Conservation (phyloP, 345 rosid genomes). For the Garcia nutans region DNA sequence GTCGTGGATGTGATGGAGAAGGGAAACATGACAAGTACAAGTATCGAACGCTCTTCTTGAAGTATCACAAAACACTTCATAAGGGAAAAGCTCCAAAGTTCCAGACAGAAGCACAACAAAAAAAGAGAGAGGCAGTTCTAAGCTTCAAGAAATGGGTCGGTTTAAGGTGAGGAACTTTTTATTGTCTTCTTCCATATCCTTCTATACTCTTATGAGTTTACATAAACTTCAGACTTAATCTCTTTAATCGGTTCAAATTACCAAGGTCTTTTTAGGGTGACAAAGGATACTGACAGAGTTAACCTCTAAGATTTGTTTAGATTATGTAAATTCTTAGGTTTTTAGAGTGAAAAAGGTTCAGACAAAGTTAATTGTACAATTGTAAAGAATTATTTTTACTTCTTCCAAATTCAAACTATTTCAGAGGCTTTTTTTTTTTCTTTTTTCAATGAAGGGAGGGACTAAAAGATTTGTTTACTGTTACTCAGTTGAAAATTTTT, state of each 20-base stretch:
- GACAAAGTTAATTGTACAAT: background rate
- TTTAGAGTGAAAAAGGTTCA: background rate
- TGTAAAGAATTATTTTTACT: no score
- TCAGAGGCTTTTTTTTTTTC: no score
- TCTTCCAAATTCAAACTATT: no score
- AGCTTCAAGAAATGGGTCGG: conserved; percentile 83
- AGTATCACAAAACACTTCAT: conserved; percentile 84
- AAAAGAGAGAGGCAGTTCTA: conserved; percentile 73
- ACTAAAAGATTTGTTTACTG: no score
- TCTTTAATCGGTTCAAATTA: no score
- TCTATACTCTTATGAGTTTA: background rate
- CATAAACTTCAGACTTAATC: no score
- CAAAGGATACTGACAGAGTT: no score
- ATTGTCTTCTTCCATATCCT: background rate
- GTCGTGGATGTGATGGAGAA: conserved; percentile 80
- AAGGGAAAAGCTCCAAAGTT: conserved; percentile 88
- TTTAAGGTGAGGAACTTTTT: conserved; percentile 37
- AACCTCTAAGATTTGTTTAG: background rate
- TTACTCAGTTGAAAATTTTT: no score
- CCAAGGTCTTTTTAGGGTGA: no score
- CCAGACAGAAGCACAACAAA: conserved; percentile 80
- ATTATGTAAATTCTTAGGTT: background rate
- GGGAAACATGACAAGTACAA: conserved; percentile 84
- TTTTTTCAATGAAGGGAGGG: no score
- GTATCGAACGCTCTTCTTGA: conserved; percentile 73